phyloP scores from a whole-genome alignment of 805 yeast species.

The Metschnikowia gelsemii region DNA sequence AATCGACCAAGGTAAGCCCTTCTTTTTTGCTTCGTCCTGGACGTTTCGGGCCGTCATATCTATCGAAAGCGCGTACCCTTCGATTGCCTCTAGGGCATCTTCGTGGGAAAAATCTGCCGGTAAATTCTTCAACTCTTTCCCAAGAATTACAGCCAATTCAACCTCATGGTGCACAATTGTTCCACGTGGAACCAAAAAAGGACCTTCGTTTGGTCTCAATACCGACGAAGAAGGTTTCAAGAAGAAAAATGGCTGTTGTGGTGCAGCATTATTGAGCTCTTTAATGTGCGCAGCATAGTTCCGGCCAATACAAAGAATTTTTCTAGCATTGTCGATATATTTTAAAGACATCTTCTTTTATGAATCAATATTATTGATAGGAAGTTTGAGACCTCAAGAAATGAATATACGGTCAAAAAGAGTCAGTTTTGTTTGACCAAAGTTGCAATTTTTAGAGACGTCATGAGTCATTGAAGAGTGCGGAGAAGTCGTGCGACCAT shows the following conservation, averaged over 20 bases:
- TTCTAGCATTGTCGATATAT: conserved; percentile 63
- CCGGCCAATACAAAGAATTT: conserved; percentile 92
- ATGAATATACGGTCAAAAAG: no score
- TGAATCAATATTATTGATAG: no score
- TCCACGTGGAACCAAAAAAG: conserved; percentile 80
- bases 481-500: conserved; percentile 10
- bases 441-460: no score
- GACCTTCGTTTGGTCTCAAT: conserved; percentile 59
- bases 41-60: conserved; percentile 96
- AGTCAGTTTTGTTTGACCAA: background rate
- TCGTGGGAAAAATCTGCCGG: conserved; percentile 56
- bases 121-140: conserved; percentile 60
- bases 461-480: conserved; percentile 3
- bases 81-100: conserved; percentile 76
- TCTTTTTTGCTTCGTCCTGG: conserved; percentile 89
- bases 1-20: conserved; percentile 95
- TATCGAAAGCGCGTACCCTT: conserved; percentile 84
- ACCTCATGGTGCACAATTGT: conserved; percentile 86
- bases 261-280: conserved; percentile 79
- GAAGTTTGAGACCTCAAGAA: no score
- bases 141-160: conserved; percentile 80
- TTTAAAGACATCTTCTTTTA: conserved; percentile 25
- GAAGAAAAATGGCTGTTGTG: conserved; percentile 88
- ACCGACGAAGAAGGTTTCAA: conserved; percentile 84
- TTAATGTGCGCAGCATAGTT: conserved; percentile 95